A percentile compares a stretch with the other conserved stretches of the same genome.
Evolutionary conservation across 2,329 filamentous ascomycete genomes (phyloP).

Genomic region (Aspergillus viridinutans): DNA sequence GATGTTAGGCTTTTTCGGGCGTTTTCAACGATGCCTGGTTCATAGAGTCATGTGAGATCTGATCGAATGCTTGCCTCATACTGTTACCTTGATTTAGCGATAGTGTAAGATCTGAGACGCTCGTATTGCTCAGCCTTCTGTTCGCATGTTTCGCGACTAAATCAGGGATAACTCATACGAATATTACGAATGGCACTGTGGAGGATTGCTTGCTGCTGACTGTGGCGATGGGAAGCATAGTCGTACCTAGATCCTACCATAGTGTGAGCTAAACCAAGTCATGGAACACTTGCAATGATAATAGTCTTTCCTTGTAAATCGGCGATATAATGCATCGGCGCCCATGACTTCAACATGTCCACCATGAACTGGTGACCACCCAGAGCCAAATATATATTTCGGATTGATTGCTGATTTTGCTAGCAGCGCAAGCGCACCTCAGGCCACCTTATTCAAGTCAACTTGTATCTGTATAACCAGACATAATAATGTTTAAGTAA

Average conservation of each 20-base stretch:
- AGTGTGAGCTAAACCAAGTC: not conserved
- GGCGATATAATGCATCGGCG: not conserved
- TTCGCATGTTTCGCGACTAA: not conserved
- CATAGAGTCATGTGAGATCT: not conserved
- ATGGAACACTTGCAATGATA: not conserved
- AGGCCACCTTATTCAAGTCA: not conserved
- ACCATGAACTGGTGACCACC: not conserved
- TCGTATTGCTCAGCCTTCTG: not conserved
- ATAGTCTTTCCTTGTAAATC: not conserved
- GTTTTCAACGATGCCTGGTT: not conserved
- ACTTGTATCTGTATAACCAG: not conserved
- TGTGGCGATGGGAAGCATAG: not conserved
- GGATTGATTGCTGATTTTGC: not conserved
- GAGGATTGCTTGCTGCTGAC: too few species aligned
- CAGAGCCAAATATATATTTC: not conserved
- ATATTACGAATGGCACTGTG: not conserved
- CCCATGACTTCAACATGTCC: too few species aligned
- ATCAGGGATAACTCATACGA: not conserved
- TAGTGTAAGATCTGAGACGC: not conserved
- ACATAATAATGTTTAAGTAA: not conserved
- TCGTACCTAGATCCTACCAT: too few species aligned
- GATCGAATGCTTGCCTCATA: not conserved
- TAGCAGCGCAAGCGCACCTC: not conserved
- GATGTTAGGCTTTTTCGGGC: not conserved
- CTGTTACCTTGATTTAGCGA: not conserved